phyloP scores from a whole-genome alignment of 805 yeast species.

The Spathaspora arborariae region DNA sequence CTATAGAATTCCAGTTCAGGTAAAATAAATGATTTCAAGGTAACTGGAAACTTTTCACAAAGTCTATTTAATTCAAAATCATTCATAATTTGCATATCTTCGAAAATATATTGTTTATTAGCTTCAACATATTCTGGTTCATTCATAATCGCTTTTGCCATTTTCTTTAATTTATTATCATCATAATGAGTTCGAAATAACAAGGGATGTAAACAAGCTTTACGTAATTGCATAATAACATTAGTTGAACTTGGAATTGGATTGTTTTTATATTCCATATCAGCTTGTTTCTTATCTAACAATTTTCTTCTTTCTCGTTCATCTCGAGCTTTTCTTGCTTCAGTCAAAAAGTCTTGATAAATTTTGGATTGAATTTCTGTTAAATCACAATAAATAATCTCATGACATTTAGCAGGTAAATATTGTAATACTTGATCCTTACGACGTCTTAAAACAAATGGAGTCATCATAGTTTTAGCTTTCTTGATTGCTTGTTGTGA shows the following conservation, averaged over 20 bases:
- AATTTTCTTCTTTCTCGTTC: slow-evolving; percentile 44
- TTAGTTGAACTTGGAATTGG: slow-evolving; percentile 54
- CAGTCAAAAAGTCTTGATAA: slow-evolving; percentile 56
- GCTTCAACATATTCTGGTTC: slow-evolving; percentile 82
- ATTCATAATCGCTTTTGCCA: slow-evolving; percentile 76
- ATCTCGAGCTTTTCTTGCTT: slow-evolving; percentile 35
- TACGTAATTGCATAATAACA: slow-evolving; percentile 82
- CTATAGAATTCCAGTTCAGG: slow-evolving; percentile 52
- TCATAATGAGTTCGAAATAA: slow-evolving; percentile 66
- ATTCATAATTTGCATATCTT: slow-evolving; percentile 93
- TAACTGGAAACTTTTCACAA: slow-evolving; percentile 68
- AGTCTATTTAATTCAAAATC: slow-evolving; percentile 82
- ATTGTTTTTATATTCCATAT: slow-evolving; percentile 17
- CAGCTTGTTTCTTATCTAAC: slow-evolving; percentile 32
- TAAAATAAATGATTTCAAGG: slow-evolving; percentile 52
- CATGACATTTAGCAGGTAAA: slow-evolving; percentile 72
- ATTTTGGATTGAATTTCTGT: slow-evolving; percentile 50
- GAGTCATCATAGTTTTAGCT: slow-evolving; percentile 98
- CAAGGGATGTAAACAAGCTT: slow-evolving; percentile 90
- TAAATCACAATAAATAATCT: slow-evolving; percentile 63
- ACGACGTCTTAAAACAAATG: slow-evolving; percentile 88
- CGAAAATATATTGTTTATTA: slow-evolving; percentile 69
- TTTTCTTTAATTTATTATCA: slow-evolving; percentile 51
- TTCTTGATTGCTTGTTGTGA: slow-evolving; percentile 88
- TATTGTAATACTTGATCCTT: slow-evolving; percentile 90